These are phyloP conservation scores for Linnemannia hyalina DNA, from an alignment of 192 early-diverging fungal genomes.

Conservation along the genomic window DNA sequence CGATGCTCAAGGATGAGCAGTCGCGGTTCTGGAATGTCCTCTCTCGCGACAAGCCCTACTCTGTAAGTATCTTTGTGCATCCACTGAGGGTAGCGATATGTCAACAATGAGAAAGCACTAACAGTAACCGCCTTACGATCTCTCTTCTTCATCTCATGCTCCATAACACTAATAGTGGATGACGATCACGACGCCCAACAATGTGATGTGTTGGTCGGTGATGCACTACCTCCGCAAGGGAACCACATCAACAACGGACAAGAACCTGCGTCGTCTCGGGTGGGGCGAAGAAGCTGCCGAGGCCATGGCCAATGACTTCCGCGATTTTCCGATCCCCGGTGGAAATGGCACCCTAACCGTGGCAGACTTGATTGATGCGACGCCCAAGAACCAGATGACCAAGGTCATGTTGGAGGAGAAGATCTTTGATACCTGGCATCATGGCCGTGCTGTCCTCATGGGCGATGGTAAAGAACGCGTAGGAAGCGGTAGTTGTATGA, in stretches of 20 bases:
- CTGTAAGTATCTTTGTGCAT: background rate
- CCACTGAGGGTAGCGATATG: background rate
- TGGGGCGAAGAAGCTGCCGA: conserved; percentile 15
- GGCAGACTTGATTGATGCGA: conserved; percentile 32
- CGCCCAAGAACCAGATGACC: conserved; percentile 21
- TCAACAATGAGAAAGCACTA: background rate
- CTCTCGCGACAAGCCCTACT: conserved; percentile 11
- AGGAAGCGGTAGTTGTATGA: background rate
- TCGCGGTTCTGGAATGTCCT: background rate
- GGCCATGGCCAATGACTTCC: conserved; percentile 8
- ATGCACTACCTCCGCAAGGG: background rate
- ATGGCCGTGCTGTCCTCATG: conserved; percentile 15
- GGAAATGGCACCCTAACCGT: conserved; percentile 2
- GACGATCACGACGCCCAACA: conserved; percentile 1
- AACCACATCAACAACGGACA: background rate
- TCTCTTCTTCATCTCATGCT: background rate
- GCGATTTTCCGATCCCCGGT: conserved; percentile 13
- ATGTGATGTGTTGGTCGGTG: conserved; percentile 2
- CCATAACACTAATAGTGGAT: conserved; percentile 1
- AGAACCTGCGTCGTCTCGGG: background rate
- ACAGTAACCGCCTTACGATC: too few relatives aligned
- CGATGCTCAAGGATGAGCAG: background rate
- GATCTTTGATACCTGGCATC: conserved; percentile 29
- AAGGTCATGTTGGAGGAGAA: conserved; percentile 31
- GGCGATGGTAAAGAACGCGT: conserved; percentile 19